Evolutionary conservation across 306 rosid genomes (phyloP).

Genomic region (Ammopiptanthus mongolicus): DNA sequence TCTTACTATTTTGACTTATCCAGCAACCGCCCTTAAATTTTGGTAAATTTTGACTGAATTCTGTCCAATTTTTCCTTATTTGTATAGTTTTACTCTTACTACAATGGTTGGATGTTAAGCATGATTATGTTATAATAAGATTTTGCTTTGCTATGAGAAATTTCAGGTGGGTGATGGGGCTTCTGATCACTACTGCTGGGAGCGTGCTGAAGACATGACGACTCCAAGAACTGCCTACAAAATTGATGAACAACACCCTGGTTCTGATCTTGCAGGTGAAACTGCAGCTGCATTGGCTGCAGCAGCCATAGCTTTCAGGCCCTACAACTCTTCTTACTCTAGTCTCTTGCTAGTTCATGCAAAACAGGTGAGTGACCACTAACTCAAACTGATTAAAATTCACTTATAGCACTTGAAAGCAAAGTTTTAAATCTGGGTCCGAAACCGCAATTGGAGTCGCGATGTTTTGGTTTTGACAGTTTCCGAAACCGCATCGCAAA

Average conservation of each 20-base stretch:
- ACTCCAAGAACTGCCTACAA: slow-evolving; percentile 70
- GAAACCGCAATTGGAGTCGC: no score
- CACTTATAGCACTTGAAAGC: background rate
- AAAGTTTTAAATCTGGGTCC: no score
- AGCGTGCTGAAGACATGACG: slow-evolving; percentile 86
- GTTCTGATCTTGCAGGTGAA: slow-evolving; percentile 89
- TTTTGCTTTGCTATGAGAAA: background rate
- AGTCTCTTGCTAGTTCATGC: slow-evolving; percentile 63
- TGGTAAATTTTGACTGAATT: no score
- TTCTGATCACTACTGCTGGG: slow-evolving; percentile 90
- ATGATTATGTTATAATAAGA: background rate
- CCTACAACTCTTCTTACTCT: slow-evolving; percentile 81
- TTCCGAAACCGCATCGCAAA: no score
- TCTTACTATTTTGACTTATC: no score
- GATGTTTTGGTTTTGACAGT: no score
- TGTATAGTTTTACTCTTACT: no score
- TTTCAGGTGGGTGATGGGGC: slow-evolving; percentile 79
- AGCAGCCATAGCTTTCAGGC: slow-evolving; percentile 69
- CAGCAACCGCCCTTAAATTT: no score
- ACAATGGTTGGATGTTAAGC: background rate
- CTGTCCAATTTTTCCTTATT: no score
- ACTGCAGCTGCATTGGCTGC: slow-evolving; percentile 93
- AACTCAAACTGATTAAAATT: background rate
- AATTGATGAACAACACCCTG: slow-evolving; percentile 72
- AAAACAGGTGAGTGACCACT: slow-evolving; percentile 47